Percentiles rank a stretch among this genome's conserved stretches.
Conservation (phyloP, 2,329 filamentous ascomycete genomes). For the Diaporthe citri region DNA sequence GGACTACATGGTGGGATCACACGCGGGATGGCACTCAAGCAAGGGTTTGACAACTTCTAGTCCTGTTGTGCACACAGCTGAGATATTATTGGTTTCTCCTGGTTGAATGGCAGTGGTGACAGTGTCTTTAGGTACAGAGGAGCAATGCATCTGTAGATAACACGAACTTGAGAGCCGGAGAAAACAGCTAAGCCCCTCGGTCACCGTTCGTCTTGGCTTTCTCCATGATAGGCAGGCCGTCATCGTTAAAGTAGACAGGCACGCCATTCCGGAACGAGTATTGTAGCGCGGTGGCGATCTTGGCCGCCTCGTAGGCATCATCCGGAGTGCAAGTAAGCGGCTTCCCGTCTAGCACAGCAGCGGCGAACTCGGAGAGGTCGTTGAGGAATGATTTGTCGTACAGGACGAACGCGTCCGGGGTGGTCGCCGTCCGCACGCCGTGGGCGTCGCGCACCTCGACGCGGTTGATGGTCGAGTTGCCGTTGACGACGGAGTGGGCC, state of each 20-base stretch:
- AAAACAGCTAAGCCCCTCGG: neutral
- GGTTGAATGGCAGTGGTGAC: neutral
- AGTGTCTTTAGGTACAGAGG: neutral
- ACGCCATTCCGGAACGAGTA: slow-evolving; percentile 45
- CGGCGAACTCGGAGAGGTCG: slow-evolving; percentile 43
- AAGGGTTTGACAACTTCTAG: neutral
- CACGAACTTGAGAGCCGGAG: neutral
- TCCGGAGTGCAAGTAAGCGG: slow-evolving; percentile 43
- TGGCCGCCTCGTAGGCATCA: slow-evolving; percentile 44
- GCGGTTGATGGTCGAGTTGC: slow-evolving; percentile 38
- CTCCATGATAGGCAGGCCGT: slow-evolving; percentile 41
- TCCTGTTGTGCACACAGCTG: neutral
- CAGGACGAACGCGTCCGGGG: slow-evolving; percentile 43
- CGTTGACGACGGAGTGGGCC: slow-evolving; percentile 46
- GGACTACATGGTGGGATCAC: slow-evolving; percentile 7
- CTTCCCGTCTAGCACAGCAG: slow-evolving; percentile 42
- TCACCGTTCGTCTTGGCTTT: neutral
- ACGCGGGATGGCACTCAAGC: neutral
- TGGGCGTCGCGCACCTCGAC: slow-evolving; percentile 27
- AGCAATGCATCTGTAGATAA: too few species aligned
- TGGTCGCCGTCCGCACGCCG: slow-evolving; percentile 35
- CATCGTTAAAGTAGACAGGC: slow-evolving; percentile 46
- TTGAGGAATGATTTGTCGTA: slow-evolving; percentile 43
- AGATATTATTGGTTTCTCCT: neutral
- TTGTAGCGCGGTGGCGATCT: slow-evolving; percentile 43